Evolutionary conservation across 371 early-diverging fungal genomes (phyloP).

Genomic region (Apophysomyces ossiformis): DNA sequence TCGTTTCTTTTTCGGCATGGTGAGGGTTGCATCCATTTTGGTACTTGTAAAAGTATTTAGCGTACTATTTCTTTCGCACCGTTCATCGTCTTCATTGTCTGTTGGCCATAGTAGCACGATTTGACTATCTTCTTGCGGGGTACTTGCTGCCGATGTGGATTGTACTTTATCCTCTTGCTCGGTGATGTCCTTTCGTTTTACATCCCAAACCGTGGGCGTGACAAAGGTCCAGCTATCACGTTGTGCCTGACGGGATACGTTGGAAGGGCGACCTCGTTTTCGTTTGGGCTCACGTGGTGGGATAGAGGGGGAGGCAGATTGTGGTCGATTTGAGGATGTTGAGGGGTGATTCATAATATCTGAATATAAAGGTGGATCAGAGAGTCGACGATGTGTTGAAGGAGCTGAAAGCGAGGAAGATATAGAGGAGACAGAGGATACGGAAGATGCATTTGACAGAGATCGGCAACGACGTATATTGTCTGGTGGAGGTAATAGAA

Average conservation of each 20-base stretch:
- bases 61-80: constrained; percentile 14
- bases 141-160: constrained; percentile 11
- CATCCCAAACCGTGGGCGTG: constrained; percentile 42
- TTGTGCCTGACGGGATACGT: constrained; percentile 32
- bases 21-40: constrained; percentile 42
- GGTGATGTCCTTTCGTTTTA: constrained; percentile 17
- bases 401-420: constrained; percentile 20
- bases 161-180: constrained; percentile 4
- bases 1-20: constrained; percentile 52
- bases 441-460: constrained; percentile 37
- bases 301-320: constrained; percentile 16
- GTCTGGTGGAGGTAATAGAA: constrained; percentile 26
- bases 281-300: constrained; percentile 30
- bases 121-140: constrained; percentile 12
- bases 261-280: constrained; percentile 51
- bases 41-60: constrained; percentile 44
- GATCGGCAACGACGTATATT: constrained; percentile 30
- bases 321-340: constrained; percentile 19
- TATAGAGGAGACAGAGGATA: constrained; percentile 16
- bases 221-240: constrained; percentile 37
- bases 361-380: constrained; percentile 34
- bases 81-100: constrained; percentile 15
- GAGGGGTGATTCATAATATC: constrained; percentile 23
- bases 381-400: constrained; percentile 24
- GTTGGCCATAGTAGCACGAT: constrained; percentile 20